A percentile compares a stretch with the other conserved stretches of the same genome.
phyloP scores from a whole-genome alignment of 1,284 basidiomycete species.

The Irpex rosettiformis region DNA sequence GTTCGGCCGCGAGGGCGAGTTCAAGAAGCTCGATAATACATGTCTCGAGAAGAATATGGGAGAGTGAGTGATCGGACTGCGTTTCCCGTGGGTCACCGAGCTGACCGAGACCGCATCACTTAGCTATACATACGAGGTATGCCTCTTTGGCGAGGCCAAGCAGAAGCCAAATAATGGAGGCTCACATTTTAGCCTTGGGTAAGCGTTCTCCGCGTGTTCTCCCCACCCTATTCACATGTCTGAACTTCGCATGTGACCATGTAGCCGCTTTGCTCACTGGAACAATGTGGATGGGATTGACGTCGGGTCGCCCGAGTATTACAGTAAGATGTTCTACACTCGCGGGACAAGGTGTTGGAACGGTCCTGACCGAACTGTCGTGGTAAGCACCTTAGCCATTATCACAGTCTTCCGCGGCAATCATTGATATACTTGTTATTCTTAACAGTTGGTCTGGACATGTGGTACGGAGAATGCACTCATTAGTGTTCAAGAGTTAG shows the following conservation, averaged over 20 bases:
- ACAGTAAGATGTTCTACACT: conserved; percentile 79
- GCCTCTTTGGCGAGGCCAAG: conserved; percentile 84
- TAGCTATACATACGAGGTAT: conserved; percentile 98
- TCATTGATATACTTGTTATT: not conserved
- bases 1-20: conserved; percentile 87
- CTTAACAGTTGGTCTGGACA: conserved; percentile 64
- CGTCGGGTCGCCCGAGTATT: conserved; percentile 70
- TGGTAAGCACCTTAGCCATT: conserved; percentile 42
- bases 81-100: not conserved
- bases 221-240: not conserved
- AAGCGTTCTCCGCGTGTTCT: conserved; percentile 21
- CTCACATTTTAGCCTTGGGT: conserved; percentile 84
- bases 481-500: conserved; percentile 82
- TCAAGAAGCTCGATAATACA: conserved; percentile 88
- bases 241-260: not conserved
- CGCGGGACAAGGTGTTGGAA: conserved; percentile 95
- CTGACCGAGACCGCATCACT: not conserved
- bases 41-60: conserved; percentile 85
- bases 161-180: conserved; percentile 90
- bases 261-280: conserved; percentile 77
- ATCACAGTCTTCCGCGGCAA: not conserved
- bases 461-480: conserved; percentile 89
- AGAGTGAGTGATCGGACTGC: conserved; percentile 59
- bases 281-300: conserved; percentile 53
- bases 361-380: conserved; percentile 82